Conservation (phyloP, 345 rosid genomes). For the Noccaea caerulescens region DNA sequence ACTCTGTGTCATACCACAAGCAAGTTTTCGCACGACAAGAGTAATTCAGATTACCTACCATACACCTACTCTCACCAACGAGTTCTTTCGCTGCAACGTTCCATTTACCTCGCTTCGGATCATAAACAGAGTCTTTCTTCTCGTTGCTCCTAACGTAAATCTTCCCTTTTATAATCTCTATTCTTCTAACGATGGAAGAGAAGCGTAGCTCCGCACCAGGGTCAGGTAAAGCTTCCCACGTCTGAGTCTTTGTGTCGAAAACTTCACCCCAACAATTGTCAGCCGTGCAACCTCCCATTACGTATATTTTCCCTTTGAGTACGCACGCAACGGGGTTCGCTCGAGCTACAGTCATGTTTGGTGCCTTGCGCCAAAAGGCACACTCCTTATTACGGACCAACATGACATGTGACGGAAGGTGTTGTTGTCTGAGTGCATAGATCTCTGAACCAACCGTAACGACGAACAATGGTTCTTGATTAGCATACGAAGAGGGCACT, state of each 20-base stretch:
- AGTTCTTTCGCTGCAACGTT: background rate
- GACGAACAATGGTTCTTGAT: background rate
- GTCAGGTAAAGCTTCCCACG: conserved; percentile 16
- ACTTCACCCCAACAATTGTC: background rate
- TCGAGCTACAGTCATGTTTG: conserved; percentile 59
- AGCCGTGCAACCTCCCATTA: conserved; percentile 39
- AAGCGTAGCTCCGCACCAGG: conserved; percentile 3
- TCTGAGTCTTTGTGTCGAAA: conserved; percentile 14
- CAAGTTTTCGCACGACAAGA: background rate
- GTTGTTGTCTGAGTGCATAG: conserved; percentile 56
- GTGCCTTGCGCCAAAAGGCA: conserved; percentile 53
- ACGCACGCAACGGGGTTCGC: conserved; percentile 56
- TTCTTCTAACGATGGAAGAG: background rate
- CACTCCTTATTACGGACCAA: conserved; percentile 67
- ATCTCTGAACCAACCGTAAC: conserved; percentile 52
- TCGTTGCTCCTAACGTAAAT: conserved; percentile 23
- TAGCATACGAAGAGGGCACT: conserved; percentile 1
- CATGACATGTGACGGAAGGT: conserved; percentile 39
- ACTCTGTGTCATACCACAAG: conserved; percentile 15
- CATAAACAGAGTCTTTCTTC: conserved; percentile 19
- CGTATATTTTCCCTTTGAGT: conserved; percentile 54
- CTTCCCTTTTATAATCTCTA: background rate
- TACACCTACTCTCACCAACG: background rate
- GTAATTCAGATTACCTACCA: background rate
- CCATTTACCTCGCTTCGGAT: background rate